Evolutionary conservation across 2,329 filamentous ascomycete species (phyloP).

Genomic region (Eutypa lata): DNA sequence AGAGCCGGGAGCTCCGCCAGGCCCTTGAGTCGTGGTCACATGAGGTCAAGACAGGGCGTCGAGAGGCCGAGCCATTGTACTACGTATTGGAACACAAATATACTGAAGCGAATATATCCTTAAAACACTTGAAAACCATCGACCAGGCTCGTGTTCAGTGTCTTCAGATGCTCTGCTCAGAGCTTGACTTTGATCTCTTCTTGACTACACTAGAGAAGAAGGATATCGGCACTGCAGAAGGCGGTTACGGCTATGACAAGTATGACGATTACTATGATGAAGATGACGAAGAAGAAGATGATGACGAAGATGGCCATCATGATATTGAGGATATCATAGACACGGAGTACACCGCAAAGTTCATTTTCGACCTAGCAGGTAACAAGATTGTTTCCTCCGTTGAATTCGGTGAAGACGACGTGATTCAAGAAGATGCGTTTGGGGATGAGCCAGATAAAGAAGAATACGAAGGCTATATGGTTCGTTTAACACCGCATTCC

Average conservation of each 20-base stretch:
- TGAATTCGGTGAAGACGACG: slow-evolving; percentile 11
- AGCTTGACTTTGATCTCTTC: slow-evolving; percentile 29
- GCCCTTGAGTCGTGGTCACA: slow-evolving; percentile 24
- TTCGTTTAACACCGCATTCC: slow-evolving; percentile 12
- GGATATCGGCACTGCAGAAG: slow-evolving; percentile 15
- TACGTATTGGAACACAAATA: slow-evolving; percentile 33
- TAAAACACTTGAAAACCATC: slow-evolving; percentile 20
- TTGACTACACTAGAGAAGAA: slow-evolving; percentile 29
- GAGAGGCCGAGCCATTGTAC: slow-evolving; percentile 16
- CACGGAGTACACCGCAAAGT: slow-evolving; percentile 11
- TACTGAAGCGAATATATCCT: slow-evolving; percentile 28
- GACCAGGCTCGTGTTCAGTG: slow-evolving; percentile 24
- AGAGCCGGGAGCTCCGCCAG: slow-evolving; percentile 10
- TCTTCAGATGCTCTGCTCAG: slow-evolving; percentile 20
- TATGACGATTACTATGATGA: slow-evolving; percentile 1
- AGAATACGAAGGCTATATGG: slow-evolving; percentile 24
- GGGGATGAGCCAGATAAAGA: slow-evolving; percentile 12
- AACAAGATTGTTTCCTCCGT: slow-evolving; percentile 12
- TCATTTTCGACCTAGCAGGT: slow-evolving; percentile 26
- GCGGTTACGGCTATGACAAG: neutral
- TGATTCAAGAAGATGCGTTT: slow-evolving; percentile 23
- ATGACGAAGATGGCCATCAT: slow-evolving; percentile 8
- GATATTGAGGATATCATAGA: slow-evolving; percentile 12
- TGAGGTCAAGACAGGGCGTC: slow-evolving; percentile 8
- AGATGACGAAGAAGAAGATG: slow-evolving; percentile 5